These are phyloP conservation scores for Rhizoctonia solani DNA, from an alignment of 1,284 basidiomycete species.

Conservation along the genomic window DNA sequence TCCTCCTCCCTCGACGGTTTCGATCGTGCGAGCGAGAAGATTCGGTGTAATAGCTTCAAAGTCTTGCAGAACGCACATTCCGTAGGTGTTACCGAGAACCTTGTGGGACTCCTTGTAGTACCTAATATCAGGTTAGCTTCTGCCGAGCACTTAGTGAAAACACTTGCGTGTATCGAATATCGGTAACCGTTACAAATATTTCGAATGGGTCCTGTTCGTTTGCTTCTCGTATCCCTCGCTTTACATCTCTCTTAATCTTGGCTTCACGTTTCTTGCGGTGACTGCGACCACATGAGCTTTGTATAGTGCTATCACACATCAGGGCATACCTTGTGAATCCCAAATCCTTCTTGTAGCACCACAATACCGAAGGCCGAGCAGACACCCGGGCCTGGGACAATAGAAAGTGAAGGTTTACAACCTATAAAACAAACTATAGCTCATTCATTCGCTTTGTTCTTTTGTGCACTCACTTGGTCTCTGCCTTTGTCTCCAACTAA, in stretches of 20 bases:
- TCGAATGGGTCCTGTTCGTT: slow-evolving; percentile 98
- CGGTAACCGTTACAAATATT: slow-evolving; percentile 97
- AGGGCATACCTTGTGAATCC: slow-evolving; percentile 82
- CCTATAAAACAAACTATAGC: slow-evolving; percentile 50
- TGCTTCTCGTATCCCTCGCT: slow-evolving; percentile 89
- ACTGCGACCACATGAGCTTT: slow-evolving; percentile 51
- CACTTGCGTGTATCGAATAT: slow-evolving; percentile 92
- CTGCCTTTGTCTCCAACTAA: slow-evolving; percentile 94
- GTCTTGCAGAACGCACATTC: slow-evolving; percentile 97
- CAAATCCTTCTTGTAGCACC: slow-evolving; percentile 98
- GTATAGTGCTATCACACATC: slow-evolving; percentile 42
- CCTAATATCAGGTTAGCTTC: slow-evolving; percentile 44
- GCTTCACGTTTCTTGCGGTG: slow-evolving; percentile 97
- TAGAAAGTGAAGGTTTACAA: slow-evolving; percentile 95
- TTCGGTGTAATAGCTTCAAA: slow-evolving; percentile 99
- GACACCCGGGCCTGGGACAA: slow-evolving; percentile 89
- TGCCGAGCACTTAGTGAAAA: neutral
- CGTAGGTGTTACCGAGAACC: slow-evolving; percentile 96
- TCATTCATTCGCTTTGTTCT: neutral
- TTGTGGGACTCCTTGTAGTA: slow-evolving; percentile 96
- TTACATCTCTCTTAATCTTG: slow-evolving; percentile 93
- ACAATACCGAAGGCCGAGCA: slow-evolving; percentile 87
- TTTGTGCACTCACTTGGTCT: slow-evolving; percentile 84
- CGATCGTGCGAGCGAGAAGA: slow-evolving; percentile 93
- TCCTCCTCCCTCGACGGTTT: slow-evolving; percentile 98